phyloP scores from a whole-genome alignment of 148 eudicot species.

The Chenopodium quinoa region DNA sequence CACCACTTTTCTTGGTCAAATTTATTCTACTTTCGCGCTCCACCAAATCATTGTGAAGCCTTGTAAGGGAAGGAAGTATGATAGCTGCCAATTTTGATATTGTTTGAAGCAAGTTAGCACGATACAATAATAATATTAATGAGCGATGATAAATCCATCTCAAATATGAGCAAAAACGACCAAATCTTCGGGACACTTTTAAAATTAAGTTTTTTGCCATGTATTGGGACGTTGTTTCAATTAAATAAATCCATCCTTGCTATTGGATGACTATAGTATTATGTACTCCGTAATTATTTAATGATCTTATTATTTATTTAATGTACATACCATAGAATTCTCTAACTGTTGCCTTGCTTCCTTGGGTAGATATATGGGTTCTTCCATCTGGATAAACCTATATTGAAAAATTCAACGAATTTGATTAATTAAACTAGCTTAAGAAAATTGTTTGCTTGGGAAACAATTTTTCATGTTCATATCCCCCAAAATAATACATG shows the following conservation, averaged over 20 bases:
- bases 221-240: too few species aligned
- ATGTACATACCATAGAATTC: constrained; percentile 70
- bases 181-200: too few species aligned
- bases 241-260: too few species aligned
- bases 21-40: constrained; percentile 31
- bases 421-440: constrained; percentile 5
- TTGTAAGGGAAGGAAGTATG: constrained; percentile 70
- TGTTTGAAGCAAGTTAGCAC: background rate
- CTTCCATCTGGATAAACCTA: constrained; percentile 67
- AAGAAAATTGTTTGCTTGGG: background rate
- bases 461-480: background rate
- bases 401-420: background rate
- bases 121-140: background rate
- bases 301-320: background rate
- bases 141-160: background rate
- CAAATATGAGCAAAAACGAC: background rate
- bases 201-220: too few species aligned
- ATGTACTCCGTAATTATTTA: background rate
- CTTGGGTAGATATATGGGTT: constrained; percentile 42
- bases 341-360: constrained; percentile 58
- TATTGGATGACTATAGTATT: too few species aligned
- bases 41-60: constrained; percentile 61
- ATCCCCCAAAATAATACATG: background rate
- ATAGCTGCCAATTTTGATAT: constrained; percentile 45
- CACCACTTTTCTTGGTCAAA: constrained; percentile 18